A percentile compares a stretch with the other conserved stretches of the same genome.
Evolutionary conservation across 108 stramenopile species (phyloP).

Genomic region (Pseudonitzschia pungens): DNA sequence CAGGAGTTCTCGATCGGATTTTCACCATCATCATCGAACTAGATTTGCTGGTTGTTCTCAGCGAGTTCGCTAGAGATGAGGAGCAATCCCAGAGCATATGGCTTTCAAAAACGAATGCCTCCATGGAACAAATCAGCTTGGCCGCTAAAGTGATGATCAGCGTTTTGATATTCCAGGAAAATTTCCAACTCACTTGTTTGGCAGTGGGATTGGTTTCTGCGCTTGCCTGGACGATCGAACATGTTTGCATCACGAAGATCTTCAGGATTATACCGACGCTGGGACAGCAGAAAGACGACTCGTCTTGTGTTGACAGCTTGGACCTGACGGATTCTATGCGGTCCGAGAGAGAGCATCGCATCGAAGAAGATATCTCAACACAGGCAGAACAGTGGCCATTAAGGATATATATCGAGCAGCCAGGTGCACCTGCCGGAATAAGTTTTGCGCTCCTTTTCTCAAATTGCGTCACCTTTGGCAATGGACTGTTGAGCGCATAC

Average conservation of each 20-base stretch:
- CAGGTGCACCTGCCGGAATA: neutral
- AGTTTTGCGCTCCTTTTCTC: slow-evolving; percentile 19
- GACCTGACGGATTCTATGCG: neutral
- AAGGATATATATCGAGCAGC: neutral
- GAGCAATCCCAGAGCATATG: slow-evolving; percentile 6
- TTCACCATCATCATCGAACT: slow-evolving; percentile 43
- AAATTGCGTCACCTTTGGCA: slow-evolving; percentile 47
- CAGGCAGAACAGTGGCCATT: neutral
- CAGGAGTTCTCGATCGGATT: slow-evolving; percentile 25
- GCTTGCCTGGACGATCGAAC: neutral
- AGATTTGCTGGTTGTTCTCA: slow-evolving; percentile 48
- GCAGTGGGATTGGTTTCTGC: neutral
- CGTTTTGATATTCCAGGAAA: neutral
- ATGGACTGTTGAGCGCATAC: slow-evolving; percentile 44
- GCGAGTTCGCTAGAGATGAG: neutral
- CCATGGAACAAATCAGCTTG: slow-evolving; percentile 46
- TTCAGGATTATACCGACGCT: neutral
- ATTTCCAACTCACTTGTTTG: neutral
- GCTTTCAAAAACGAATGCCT: slow-evolving; percentile 42
- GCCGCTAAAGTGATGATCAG: slow-evolving; percentile 27
- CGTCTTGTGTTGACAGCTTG: neutral
- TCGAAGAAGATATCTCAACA: neutral
- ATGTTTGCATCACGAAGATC: neutral
- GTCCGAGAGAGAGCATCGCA: neutral
- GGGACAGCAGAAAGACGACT: neutral